A percentile compares a stretch with the other conserved stretches of the same genome.
Evolutionary conservation across 2,329 filamentous ascomycete species (phyloP).

Genomic region (Anisogramma anomala): DNA sequence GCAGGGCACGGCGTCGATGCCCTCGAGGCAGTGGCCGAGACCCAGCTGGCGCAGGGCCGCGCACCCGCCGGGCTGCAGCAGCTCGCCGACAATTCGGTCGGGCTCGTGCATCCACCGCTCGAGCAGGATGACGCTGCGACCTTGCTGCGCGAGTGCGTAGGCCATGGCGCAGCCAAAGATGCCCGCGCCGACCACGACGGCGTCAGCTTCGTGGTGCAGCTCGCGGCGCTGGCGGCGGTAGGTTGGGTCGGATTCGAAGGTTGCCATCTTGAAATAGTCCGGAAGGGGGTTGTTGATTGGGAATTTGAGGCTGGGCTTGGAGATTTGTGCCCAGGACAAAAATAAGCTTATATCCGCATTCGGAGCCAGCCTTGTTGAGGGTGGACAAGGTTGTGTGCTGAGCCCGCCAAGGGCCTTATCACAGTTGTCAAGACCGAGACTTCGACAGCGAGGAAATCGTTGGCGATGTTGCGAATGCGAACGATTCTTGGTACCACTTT

Average conservation of each 20-base stretch:
- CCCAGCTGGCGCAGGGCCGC: slow-evolving; percentile 70
- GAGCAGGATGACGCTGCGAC: slow-evolving; percentile 78
- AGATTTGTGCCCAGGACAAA: neutral
- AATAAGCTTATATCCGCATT: neutral
- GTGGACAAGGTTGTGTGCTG: neutral
- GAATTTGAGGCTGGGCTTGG: neutral
- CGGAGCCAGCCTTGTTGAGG: neutral
- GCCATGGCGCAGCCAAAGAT: slow-evolving; percentile 82
- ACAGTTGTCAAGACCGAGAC: too few relatives aligned
- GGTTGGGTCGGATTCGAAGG: slow-evolving; percentile 22
- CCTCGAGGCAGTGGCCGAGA: slow-evolving; percentile 69
- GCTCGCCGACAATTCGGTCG: slow-evolving; percentile 88
- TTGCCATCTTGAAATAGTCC: slow-evolving; percentile 22
- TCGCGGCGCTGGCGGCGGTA: slow-evolving; percentile 37
- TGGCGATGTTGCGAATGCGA: too few relatives aligned
- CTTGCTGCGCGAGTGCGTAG: slow-evolving; percentile 74
- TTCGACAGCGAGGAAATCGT: too few relatives aligned
- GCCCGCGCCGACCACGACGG: slow-evolving; percentile 86
- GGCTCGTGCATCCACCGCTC: slow-evolving; percentile 86
- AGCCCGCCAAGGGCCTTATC: too few relatives aligned
- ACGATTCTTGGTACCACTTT: too few relatives aligned
- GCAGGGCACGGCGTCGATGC: slow-evolving; percentile 73
- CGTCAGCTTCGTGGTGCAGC: slow-evolving; percentile 57
- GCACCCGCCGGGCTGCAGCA: slow-evolving; percentile 87
- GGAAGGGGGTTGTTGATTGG: too few relatives aligned